A percentile compares a stretch with the other conserved stretches of the same genome.
phyloP scores from a whole-genome alignment of 257 asterid species.

The Cinchona pubescens region DNA sequence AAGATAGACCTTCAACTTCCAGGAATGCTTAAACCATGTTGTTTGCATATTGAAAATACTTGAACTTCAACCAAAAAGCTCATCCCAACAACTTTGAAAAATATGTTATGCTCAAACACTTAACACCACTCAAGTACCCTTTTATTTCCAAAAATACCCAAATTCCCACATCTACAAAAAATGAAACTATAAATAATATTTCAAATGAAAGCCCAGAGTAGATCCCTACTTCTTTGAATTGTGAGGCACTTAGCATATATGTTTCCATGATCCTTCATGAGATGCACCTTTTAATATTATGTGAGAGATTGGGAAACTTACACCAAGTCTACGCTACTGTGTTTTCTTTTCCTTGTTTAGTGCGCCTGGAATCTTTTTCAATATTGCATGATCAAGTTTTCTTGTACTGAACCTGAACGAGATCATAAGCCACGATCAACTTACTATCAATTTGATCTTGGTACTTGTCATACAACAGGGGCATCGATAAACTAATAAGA shows the following conservation, averaged over 20 bases:
- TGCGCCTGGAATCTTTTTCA: constrained; percentile 47
- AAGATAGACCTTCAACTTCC: neutral
- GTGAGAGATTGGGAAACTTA: constrained; percentile 20
- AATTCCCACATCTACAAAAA: neutral
- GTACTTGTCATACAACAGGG: constrained; percentile 66
- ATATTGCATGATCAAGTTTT: constrained; percentile 45
- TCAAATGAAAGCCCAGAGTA: neutral
- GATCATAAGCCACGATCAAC: constrained; percentile 43
- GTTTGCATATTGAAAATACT: neutral
- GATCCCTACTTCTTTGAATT: neutral
- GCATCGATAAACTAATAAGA: constrained; percentile 72
- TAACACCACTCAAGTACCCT: neutral
- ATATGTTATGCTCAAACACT: neutral
- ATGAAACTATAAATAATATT: neutral
- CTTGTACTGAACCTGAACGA: constrained; percentile 47
- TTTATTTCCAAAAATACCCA: neutral
- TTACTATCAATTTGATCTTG: constrained; percentile 74
- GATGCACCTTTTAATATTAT: neutral
- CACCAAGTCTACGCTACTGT: constrained; percentile 57
- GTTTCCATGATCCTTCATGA: neutral
- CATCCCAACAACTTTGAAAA: constrained; percentile 2
- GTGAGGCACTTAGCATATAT: neutral
- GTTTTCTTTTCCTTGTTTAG: constrained; percentile 70
- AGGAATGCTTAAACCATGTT: neutral
- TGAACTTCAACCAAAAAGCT: neutral